Base-by-base conservation (phyloP, 148 eudicot genomes). In the Rhododendron ferrugineum region DNA sequence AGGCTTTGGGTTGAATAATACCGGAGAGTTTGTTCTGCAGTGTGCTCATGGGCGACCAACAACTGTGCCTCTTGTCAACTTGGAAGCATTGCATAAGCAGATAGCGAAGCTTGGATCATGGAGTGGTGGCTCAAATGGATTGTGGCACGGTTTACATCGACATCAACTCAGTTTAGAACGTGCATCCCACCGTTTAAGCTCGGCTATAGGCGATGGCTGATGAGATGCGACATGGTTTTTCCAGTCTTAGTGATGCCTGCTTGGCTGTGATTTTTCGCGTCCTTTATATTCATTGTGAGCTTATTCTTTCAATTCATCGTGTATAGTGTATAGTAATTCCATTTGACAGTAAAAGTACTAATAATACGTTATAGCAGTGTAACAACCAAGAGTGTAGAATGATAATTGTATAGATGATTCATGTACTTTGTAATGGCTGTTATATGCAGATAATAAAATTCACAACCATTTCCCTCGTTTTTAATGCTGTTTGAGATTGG, bases 31-130 rank as follows among this genome's bases (percentile, higher is more conserved):
- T 75, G 34, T 85, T 56, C 52, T 88, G 70, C 90, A 96, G 98
- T 97, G 99, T 92, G 99, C 99, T 88, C 99, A 97, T 90, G 99
- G 99, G 81, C 92, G 99, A 54, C 99, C 98, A 75, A 97, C 99
- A 6, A 95, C 96, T 26, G 93, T 97, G 75, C 75, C 75, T 70
- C 75, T 70, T 70, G 75, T 70, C 86, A 89, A 94, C 88, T 88
- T 97, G 82, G 88, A 89, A 73, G 92, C 92, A 64, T 88, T 97
- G 87, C 94, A 88, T 49, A 89, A 92, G 83, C 91, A 90, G 88
- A 89, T 95, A 70, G 56, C 84, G 2, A 92, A 92, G 89, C 96
- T 92, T 62, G 86, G 90, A 64, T 75, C 86, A 14, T 82, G 85
- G 84, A 86, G 75, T 84, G 89, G 66, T 10, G 68, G 78, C 83